Evolutionary conservation across 108 stramenopile genomes (phyloP), one percentile per base, ranked within the genome.

Genomic region (Aureococcus anophagefferens): DNA sequence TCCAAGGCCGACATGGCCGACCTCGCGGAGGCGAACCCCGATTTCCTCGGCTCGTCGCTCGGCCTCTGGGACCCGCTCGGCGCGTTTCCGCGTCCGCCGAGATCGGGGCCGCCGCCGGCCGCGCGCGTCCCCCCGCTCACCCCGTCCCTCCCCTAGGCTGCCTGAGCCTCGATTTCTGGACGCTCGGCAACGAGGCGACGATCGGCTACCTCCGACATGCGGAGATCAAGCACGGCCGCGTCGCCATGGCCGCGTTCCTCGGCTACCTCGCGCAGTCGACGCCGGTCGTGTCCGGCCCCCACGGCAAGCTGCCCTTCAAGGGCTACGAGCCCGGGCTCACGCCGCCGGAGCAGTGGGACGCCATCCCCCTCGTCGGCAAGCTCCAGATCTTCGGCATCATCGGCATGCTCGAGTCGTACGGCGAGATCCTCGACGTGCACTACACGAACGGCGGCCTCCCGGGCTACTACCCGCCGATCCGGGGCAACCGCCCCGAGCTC

Each of bases 201-300:
- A 83, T 85, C 63, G 85, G 82, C 31, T 85, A 70, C 70, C 82
- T 85, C 36, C 77, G 82, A 63, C 85, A 85, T 35, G 66, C 80
- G 35, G 84, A 85, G 70, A 85, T 85, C 77, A 85, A 85, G 77
- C 84, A 85, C 63, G 84, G 84, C 18, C 76, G 84, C 51, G 73
- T 88, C 70, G 82, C 85, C 67, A 91, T 91, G 90, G 72, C 88
- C 44, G 89, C 89, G 64, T 84, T 88, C 64, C 80, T 83, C 35
- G 87, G 90, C 74, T 81, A 84, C 84, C 80, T 84, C 69, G 81
- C 83, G n/a, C 83, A 79, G 40, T 79, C 84, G 65, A 82, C 82
- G 65, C 79, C 79, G 33, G 77, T 85, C 77, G 76, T 76, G 51
- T 85, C 71, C 62, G 81, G 81, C 33, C 82, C 79, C 79, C 51